Evolutionary conservation across 768 basidiomycete genomes (phyloP), one percentile per base, ranked within the genome.

Genomic region (Russula compacta): DNA sequence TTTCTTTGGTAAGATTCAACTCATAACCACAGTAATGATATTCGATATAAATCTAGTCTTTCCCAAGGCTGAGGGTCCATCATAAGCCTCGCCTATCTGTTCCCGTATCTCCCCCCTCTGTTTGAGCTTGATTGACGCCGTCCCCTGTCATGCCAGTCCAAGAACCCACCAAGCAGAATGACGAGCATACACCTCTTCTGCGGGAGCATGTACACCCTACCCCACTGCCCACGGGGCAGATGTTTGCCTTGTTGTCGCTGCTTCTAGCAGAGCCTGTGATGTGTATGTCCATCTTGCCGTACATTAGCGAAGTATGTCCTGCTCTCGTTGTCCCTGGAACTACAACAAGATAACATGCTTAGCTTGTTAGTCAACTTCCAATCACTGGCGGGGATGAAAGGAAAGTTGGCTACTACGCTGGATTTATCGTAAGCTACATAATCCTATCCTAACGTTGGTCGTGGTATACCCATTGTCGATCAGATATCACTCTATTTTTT

Each of bases 401-500:
- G 35, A 56, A 47, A 24, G 55, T 38, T 46, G 53, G 44, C n/a
- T 56, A 38, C 21, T 47, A 38, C 19, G 42, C 43, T 15, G 42
- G 33, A 12, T 19, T 36, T 17, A 46, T 55, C 15, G 29, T 53
- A 40, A 21, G 52, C 19, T 36, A 10, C 35, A 14, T 42, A 9
- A 43, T 29, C 24, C 24, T 29, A 3, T 53, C 1, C 24, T 10
- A 12, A 15, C n/a, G 40, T 35, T 15, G n/a, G 3, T 8, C 17
- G 17, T n/a, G 17, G 33, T 32, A 36, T 35, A 10, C 14, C 4
- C 19, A 36, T 35, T 10, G 24, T 17, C 39, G 11, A 40, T 40
- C 6, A 79, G 79, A 74, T 78, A 63, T 80, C 79, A 2, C 67
- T 79, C 40, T 81, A 78, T 66, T 81, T 78, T 65, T 71, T 70